These are phyloP conservation scores for Pyrenophora graminea DNA, from an alignment of 2,329 filamentous ascomycete genomes.

Conservation along the genomic window DNA sequence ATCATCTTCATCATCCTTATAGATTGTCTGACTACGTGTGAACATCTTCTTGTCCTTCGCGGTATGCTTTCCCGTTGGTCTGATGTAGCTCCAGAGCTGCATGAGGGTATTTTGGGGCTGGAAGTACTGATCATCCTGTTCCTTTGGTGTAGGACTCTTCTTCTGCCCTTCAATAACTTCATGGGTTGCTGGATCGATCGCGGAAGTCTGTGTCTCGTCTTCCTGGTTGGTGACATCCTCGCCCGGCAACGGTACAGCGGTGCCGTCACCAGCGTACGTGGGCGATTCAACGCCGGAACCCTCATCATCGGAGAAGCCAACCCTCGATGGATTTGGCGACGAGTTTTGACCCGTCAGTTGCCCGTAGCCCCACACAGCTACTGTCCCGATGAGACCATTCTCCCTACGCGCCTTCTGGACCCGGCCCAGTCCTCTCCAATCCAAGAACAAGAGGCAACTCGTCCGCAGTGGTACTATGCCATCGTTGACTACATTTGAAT, in stretches of 20 bases:
- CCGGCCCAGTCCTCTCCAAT: slow-evolving; percentile 91
- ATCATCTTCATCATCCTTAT: slow-evolving; percentile 28
- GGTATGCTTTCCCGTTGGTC: slow-evolving; percentile 63
- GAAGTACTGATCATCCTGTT: slow-evolving; percentile 25
- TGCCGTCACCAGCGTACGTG: slow-evolving; percentile 41
- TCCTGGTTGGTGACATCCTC: slow-evolving; percentile 70
- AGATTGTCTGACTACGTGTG: slow-evolving; percentile 43
- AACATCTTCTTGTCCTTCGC: slow-evolving; percentile 69
- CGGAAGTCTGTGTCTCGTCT: slow-evolving; percentile 55
- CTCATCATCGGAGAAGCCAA: slow-evolving; percentile 36
- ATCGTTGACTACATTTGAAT: slow-evolving; percentile 97
- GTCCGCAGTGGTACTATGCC: slow-evolving; percentile 94
- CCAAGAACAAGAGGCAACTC: slow-evolving; percentile 92
- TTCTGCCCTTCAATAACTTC: slow-evolving; percentile 38
- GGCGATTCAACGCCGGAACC: slow-evolving; percentile 36
- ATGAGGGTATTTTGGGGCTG: slow-evolving; percentile 49
- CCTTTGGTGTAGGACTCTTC: slow-evolving; percentile 26
- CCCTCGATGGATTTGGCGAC: slow-evolving; percentile 60
- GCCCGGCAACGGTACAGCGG: slow-evolving; percentile 71
- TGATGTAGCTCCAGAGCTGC: slow-evolving; percentile 75
- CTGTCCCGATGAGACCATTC: slow-evolving; percentile 87
- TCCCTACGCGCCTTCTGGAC: slow-evolving; percentile 94
- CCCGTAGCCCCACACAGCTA: slow-evolving; percentile 92
- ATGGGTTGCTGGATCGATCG: slow-evolving; percentile 36
- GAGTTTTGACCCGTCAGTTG: slow-evolving; percentile 76